Evolutionary conservation across 2,329 filamentous ascomycete genomes (phyloP).

Genomic region (Exserohilum rostratum): DNA sequence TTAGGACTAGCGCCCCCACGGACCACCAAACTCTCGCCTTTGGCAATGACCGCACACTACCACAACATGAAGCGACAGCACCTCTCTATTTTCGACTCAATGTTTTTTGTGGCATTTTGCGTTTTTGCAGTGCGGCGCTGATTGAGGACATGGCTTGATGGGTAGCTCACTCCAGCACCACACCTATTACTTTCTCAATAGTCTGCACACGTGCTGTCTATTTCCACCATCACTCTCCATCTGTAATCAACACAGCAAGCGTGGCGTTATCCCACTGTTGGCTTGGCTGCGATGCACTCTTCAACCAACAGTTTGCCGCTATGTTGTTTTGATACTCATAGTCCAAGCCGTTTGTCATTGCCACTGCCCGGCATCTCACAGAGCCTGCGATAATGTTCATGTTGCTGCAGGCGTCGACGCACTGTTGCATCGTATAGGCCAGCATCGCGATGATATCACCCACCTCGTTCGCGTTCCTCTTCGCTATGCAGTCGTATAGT

Average conservation of each 20-base stretch:
- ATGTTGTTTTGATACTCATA: neutral
- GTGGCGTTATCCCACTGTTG: neutral
- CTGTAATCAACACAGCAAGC: neutral
- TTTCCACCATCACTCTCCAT: neutral
- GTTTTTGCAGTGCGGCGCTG: neutral
- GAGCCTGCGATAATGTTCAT: neutral
- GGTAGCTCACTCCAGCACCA: neutral
- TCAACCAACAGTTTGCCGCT: neutral
- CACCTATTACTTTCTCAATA: neutral
- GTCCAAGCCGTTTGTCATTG: neutral
- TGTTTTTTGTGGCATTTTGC: neutral
- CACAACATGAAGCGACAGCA: neutral
- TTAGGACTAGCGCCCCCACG: conserved; percentile 4
- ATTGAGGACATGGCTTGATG: neutral
- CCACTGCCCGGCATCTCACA: neutral
- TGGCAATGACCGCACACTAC: neutral
- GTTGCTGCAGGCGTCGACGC: conserved; percentile 1
- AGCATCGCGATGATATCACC: neutral
- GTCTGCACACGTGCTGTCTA: neutral
- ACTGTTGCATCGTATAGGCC: neutral
- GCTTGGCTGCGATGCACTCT: neutral
- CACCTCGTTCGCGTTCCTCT: neutral
- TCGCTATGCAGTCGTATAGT: neutral
- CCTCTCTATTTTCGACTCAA: neutral
- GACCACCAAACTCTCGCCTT: neutral